Conservation (phyloP, 768 basidiomycete genomes). For the Amanita subjunquillea region DNA sequence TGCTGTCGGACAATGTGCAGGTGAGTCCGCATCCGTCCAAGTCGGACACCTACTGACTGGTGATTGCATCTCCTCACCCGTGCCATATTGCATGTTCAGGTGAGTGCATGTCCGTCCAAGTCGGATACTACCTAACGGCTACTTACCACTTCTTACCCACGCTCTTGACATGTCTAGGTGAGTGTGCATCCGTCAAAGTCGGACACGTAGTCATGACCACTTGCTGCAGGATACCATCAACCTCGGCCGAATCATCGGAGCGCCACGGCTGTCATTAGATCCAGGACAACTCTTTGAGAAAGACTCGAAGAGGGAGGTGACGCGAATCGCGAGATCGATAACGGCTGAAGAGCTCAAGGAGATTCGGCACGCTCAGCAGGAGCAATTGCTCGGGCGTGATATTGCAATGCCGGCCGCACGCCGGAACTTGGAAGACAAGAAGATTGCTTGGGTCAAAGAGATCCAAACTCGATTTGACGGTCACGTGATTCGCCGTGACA, state of each 20-base stretch:
- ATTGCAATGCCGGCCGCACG: neutral
- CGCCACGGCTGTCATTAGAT: neutral
- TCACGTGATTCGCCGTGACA: neutral
- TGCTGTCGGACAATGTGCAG: too few relatives aligned
- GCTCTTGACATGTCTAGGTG: too few relatives aligned
- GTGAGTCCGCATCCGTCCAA: too few relatives aligned
- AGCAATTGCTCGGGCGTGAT: neutral
- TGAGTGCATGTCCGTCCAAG: too few relatives aligned
- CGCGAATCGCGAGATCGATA: neutral
- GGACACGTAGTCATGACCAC: too few relatives aligned
- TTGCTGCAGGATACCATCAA: neutral
- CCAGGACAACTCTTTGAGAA: neutral
- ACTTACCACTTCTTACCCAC: too few relatives aligned
- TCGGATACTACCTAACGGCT: too few relatives aligned
- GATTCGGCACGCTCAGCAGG: neutral
- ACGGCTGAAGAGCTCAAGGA: neutral
- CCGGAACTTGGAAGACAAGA: neutral
- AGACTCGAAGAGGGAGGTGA: neutral
- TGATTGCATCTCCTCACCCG: too few relatives aligned
- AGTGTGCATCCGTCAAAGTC: too few relatives aligned
- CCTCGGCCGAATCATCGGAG: neutral
- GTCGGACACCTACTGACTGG: too few relatives aligned
- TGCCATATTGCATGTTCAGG: too few relatives aligned
- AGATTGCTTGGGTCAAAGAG: neutral
- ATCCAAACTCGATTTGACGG: neutral